A percentile compares a stretch with the other conserved stretches of the same genome.
These are phyloP conservation scores for Dryadomyces sulphureus DNA, from an alignment of 2,329 filamentous ascomycete genomes.

Conservation along the genomic window DNA sequence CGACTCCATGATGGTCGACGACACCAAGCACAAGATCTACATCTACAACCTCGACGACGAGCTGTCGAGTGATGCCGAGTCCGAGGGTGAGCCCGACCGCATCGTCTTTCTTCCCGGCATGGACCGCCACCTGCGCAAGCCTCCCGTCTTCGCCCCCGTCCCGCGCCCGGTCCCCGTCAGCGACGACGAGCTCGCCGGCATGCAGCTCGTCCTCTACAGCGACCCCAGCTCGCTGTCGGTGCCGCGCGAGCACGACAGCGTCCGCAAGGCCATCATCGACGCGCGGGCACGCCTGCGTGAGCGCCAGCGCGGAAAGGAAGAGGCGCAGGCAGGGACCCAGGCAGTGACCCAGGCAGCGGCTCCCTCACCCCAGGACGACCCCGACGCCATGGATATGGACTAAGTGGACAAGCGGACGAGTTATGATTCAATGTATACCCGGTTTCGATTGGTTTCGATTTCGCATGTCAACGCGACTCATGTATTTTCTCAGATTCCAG, in stretches of 20 bases:
- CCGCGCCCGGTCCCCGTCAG: constrained; percentile 41
- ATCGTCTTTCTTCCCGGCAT: constrained; percentile 77
- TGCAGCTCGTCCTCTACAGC: constrained; percentile 73
- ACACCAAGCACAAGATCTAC: constrained; percentile 76
- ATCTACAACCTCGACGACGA: constrained; percentile 85
- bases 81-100: constrained; percentile 30
- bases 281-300: constrained; percentile 54
- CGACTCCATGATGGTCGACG: constrained; percentile 61
- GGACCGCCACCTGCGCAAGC: constrained; percentile 57
- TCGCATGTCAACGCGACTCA: not conserved
- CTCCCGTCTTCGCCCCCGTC: constrained; percentile 2
- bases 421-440: not conserved
- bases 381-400: constrained; percentile 55
- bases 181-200: constrained; percentile 40
- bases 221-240: constrained; percentile 65
- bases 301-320: constrained; percentile 24
- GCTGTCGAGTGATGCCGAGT: constrained; percentile 48
- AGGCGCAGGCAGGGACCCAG: not conserved
- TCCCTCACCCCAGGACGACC: constrained; percentile 22
- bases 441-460: not conserved
- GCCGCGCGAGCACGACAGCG: constrained; percentile 58
- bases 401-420: constrained; percentile 12
- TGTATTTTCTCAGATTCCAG: not conserved
- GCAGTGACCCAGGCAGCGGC: not conserved
- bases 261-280: constrained; percentile 73